phyloP scores from a whole-genome alignment of 495 filamentous ascomycete genomes.

The Xylaria venustula region DNA sequence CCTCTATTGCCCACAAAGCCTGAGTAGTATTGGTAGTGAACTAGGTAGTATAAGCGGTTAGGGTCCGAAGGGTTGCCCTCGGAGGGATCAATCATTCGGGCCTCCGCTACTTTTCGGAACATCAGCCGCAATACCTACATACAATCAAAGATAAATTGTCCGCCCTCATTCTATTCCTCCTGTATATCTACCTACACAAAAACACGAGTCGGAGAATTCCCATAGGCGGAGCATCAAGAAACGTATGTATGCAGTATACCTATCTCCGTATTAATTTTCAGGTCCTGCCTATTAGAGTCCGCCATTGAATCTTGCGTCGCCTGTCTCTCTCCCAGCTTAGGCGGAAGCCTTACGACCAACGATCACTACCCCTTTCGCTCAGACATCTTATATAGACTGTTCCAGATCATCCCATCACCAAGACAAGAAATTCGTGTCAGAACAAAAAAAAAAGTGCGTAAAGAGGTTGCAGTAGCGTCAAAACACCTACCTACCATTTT shows the following conservation, averaged over 20 bases:
- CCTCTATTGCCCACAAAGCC: no score
- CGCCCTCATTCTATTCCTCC: neutral
- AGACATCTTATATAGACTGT: neutral
- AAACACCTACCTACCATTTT: neutral
- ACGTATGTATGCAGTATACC: no score
- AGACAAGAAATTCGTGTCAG: neutral
- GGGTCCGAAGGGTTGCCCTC: neutral
- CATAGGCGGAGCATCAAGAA: no score
- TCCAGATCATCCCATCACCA: neutral
- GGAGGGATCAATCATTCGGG: conserved; percentile 4
- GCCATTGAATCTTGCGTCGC: no score
- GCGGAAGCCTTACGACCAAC: neutral
- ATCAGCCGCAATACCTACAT: neutral
- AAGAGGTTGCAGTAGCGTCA: conserved; percentile 15
- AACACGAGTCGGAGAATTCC: no score
- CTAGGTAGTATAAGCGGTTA: no score
- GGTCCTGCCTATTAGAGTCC: no score
- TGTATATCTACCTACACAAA: no score
- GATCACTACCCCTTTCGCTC: neutral
- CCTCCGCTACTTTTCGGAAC: neutral
- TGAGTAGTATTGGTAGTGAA: no score
- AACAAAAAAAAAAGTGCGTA: neutral
- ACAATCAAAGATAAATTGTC: neutral
- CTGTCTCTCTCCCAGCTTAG: no score
- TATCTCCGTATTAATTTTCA: no score